Evolutionary conservation across 2,329 filamentous ascomycete species (phyloP), one percentile per base, ranked within the genome.

Genomic region (Xylariales sp.): DNA sequence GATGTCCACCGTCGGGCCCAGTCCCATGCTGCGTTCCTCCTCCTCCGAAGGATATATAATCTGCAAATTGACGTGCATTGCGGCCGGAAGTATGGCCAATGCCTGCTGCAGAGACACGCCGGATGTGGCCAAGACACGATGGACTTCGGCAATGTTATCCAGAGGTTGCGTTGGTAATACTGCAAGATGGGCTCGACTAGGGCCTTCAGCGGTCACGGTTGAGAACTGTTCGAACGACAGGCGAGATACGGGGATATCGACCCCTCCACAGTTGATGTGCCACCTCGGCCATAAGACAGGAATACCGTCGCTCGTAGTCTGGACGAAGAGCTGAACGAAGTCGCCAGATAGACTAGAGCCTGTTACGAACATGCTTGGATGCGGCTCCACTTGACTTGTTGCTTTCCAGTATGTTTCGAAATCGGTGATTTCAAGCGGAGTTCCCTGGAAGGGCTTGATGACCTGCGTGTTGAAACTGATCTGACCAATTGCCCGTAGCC

Each of bases 351-450:
- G 65, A 65, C 91, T 97, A 8, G 91, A 97, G 1, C 91, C 93
- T 0, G 91, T 97, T 14, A 98, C 88, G 18, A 97, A 80, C 18
- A 88, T 87, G 57, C 79, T 93, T 18, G 86, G 84, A 34, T 89
- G 86, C 38, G 87, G 82, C 59, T 95, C 88, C 35, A 93, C 77
- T 53, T 95, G 89, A 56, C 89, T 95, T 1, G 93, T 98, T 0
- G 91, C 91, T 64, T 97, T 98, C 93, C 93, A 98, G 64, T 98
- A 98, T 0, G 93, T 97, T 48, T 95, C 93, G 54, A 97, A 98
- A 57, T 97, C 90, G 1, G 93, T 95, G 46, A 98, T 96, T 62
- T 98, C 93, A 16, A 98, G 71, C 3, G 93, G 89, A 46, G 89
- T 85, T 6, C 93, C 91, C 48, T 83, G 81, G 67, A 97, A 98